These are phyloP conservation scores for Saprolegnia parasitica DNA, from an alignment of 352 stramenopile genomes.

Conservation along the genomic window DNA sequence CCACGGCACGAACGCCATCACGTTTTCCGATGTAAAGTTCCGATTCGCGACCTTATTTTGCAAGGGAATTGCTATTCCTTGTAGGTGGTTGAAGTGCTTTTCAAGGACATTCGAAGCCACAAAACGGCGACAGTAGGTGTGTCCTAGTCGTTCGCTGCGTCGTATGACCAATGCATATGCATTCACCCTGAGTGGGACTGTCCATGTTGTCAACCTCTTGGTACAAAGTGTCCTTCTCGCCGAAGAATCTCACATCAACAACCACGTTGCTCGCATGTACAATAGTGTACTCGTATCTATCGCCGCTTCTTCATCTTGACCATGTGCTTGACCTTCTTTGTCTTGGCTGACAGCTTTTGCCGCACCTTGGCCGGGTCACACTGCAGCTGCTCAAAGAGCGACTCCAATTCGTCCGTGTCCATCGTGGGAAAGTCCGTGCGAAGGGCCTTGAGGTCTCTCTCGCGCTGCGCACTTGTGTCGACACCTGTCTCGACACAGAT, in stretches of 20 bases:
- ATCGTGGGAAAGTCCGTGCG: slow-evolving; percentile 2
- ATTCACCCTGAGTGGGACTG: no score
- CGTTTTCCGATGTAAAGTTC: slow-evolving; percentile 52
- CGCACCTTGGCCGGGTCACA: slow-evolving; percentile 17
- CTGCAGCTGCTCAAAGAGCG: slow-evolving; percentile 17
- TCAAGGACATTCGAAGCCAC: slow-evolving; percentile 34
- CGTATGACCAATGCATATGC: no score
- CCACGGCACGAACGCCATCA: slow-evolving; percentile 64
- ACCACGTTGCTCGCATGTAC: no score
- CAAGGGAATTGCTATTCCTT: background rate
- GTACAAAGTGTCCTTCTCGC: no score
- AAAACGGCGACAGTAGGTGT: slow-evolving; percentile 1
- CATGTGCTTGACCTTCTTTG: background rate
- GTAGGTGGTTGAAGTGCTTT: slow-evolving; percentile 33
- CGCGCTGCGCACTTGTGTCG: background rate
- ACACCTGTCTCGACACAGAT: slow-evolving; percentile 21
- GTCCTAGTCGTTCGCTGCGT: no score
- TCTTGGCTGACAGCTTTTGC: slow-evolving; percentile 2
- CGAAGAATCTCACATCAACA: no score
- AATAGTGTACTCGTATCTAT: slow-evolving; percentile 12
- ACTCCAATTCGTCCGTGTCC: background rate
- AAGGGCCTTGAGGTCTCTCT: background rate
- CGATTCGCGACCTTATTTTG: background rate
- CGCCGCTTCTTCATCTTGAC: slow-evolving; percentile 11
- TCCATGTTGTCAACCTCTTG: no score